Base-by-base conservation (phyloP, 2,329 filamentous ascomycete genomes). In the Amauroascus niger region DNA sequence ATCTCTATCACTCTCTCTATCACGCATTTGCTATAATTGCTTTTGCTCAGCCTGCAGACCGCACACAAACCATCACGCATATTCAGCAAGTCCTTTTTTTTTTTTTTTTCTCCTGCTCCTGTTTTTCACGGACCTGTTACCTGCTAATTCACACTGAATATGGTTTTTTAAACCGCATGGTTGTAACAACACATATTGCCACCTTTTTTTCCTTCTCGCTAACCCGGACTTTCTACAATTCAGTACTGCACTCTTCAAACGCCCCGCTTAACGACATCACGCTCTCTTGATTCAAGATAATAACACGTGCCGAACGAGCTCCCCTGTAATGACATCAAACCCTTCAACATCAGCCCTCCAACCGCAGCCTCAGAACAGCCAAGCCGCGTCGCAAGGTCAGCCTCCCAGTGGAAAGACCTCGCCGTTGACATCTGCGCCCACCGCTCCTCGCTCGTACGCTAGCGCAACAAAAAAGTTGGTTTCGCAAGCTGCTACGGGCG, bases 281-380 rank as follows among this genome's bases (percentile, higher is more conserved):
- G 32, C 32, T 43, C 41, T 24, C 32, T 46, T 18, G 11, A 16
- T 26, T 39, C 28, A 37, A 28, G 14, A n/a, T n/a, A 39, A 40
- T 52, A 45, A 37, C 50, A 46, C 40, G 20, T 28, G 20, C 24
- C 11, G 18, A 45, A 26, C 50, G 18, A 35, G 26, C 20, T 67
- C 65, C 67, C 69, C 66, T 76, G 76, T 79, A 78, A 82, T 83
- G 80, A 82, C 75, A 72, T 81, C 78, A 76, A 77, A 69, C 67
- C 67, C 70, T 66, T 67, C 65, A 61, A 67, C 69, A 65, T 65
- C 67, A 67, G 67, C 76, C 70, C 72, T 74, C 68, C 71, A 76
- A 68, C 70, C 72, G 68, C 72, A 74, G 72, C 73, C 65, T 68
- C 67, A 70, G 65, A 74, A 74, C 67, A 69, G 40, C 73, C 60